A percentile compares a stretch with the other conserved stretches of the same genome.
These are phyloP conservation scores for Colletotrichum endophyticum DNA, from an alignment of 2,329 filamentous ascomycete species.

Conservation along the genomic window DNA sequence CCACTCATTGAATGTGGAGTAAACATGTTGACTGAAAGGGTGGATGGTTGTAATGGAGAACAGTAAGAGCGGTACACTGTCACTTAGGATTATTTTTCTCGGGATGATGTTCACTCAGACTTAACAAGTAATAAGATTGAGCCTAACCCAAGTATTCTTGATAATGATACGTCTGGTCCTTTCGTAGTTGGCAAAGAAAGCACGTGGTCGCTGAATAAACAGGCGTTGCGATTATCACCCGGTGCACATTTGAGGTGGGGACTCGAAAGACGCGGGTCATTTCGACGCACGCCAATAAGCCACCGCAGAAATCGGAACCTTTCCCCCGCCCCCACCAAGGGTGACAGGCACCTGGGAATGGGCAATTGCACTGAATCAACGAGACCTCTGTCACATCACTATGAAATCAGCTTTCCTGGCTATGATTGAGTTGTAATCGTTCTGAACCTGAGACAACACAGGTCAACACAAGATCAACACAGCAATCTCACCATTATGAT, in stretches of 20 bases:
- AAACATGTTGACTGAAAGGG: neutral
- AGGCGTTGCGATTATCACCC: neutral
- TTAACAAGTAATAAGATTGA: too few relatives aligned
- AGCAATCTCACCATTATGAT: neutral
- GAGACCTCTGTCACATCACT: neutral
- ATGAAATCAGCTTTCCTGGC: neutral
- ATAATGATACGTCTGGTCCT: neutral
- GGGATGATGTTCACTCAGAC: too few relatives aligned
- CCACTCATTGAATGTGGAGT: neutral
- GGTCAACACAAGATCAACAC: neutral
- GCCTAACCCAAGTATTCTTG: neutral
- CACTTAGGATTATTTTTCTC: too few relatives aligned
- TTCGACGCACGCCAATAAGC: neutral
- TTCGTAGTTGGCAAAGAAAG: neutral
- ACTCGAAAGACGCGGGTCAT: neutral
- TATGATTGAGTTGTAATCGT: neutral
- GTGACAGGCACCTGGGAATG: neutral
- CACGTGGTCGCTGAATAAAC: neutral
- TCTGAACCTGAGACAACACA: neutral
- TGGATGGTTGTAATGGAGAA: neutral
- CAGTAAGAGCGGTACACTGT: neutral
- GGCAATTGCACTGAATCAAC: neutral
- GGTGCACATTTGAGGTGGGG: neutral
- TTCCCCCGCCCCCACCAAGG: neutral
- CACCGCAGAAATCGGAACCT: neutral